These are phyloP conservation scores for Neocucurbitaria cava DNA, from an alignment of 2,329 filamentous ascomycete genomes.

Conservation along the genomic window DNA sequence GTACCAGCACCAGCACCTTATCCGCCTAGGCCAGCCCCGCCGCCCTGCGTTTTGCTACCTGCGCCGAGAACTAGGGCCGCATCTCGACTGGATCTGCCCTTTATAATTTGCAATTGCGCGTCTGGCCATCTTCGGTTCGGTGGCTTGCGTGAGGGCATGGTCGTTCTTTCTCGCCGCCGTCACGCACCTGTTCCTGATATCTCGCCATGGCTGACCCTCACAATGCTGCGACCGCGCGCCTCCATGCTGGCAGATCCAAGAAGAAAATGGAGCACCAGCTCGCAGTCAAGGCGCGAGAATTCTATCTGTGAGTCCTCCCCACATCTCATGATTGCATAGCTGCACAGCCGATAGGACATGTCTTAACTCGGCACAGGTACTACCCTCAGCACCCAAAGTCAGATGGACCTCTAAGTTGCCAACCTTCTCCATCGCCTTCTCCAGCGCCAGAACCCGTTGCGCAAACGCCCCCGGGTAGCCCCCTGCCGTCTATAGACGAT, in stretches of 20 bases:
- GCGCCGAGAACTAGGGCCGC: background rate
- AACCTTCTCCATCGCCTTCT: slow-evolving; percentile 22
- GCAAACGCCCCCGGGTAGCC: slow-evolving; percentile 17
- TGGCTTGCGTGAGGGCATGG: slow-evolving; percentile 5
- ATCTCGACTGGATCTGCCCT: background rate
- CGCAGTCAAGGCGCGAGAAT: slow-evolving; percentile 30
- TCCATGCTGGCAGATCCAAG: slow-evolving; percentile 3
- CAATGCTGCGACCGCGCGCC: slow-evolving; percentile 4
- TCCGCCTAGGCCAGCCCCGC: background rate
- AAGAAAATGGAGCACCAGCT: slow-evolving; percentile 23
- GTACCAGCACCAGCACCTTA: too few relatives aligned
- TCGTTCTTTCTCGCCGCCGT: background rate
- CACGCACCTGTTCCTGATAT: background rate
- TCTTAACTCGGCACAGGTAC: slow-evolving; percentile 26
- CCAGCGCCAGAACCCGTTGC: slow-evolving; percentile 10
- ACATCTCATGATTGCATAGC: background rate
- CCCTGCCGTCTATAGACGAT: slow-evolving; percentile 13
- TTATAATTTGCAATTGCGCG: background rate
- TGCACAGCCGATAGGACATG: background rate
- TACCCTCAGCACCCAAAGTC: slow-evolving; percentile 36
- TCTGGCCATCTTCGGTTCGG: background rate
- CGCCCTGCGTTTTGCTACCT: background rate
- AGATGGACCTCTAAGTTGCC: slow-evolving; percentile 22
- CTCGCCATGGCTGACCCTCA: slow-evolving; percentile 3
- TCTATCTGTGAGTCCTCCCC: slow-evolving; percentile 26